A percentile compares a stretch with the other conserved stretches of the same genome.
Evolutionary conservation across 345 rosid genomes (phyloP).

Genomic region (Heritiera littoralis): DNA sequence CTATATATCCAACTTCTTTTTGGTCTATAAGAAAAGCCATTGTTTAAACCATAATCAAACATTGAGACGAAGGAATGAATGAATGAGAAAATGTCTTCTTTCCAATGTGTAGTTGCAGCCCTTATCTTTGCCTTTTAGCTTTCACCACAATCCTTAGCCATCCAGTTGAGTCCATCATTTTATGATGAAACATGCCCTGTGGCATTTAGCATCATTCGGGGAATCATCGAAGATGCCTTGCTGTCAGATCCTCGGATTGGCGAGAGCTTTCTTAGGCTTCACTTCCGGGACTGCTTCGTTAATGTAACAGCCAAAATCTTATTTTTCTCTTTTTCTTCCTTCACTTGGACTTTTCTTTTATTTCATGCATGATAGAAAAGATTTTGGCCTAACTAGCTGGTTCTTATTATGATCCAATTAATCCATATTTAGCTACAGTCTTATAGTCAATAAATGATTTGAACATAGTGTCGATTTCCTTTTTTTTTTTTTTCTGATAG

Average conservation of each 20-base stretch:
- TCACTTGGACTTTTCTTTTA: neutral
- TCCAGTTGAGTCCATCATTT: slow-evolving; percentile 28
- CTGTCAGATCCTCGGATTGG: slow-evolving; percentile 19
- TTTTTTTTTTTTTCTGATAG: too few relatives aligned
- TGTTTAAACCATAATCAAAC: neutral
- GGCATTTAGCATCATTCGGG: slow-evolving; percentile 20
- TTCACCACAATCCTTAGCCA: neutral
- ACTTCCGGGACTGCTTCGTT: slow-evolving; percentile 48
- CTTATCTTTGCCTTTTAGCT: neutral
- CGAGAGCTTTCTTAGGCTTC: slow-evolving; percentile 34
- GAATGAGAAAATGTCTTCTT: neutral
- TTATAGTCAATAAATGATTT: neutral
- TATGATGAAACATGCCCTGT: slow-evolving; percentile 33
- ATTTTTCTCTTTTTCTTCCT: neutral
- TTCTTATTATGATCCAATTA: neutral
- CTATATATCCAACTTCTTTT: neutral
- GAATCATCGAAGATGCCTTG: slow-evolving; percentile 22
- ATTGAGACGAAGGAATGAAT: neutral
- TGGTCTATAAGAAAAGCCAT: neutral
- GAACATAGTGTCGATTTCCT: too few relatives aligned
- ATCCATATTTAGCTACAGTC: neutral
- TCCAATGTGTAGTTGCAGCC: neutral
- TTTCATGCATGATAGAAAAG: neutral
- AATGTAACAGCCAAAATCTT: too few relatives aligned
- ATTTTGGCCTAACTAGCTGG: neutral